Evolutionary conservation across 495 filamentous ascomycete species (phyloP).

Genomic region (Immersiella caudata): DNA sequence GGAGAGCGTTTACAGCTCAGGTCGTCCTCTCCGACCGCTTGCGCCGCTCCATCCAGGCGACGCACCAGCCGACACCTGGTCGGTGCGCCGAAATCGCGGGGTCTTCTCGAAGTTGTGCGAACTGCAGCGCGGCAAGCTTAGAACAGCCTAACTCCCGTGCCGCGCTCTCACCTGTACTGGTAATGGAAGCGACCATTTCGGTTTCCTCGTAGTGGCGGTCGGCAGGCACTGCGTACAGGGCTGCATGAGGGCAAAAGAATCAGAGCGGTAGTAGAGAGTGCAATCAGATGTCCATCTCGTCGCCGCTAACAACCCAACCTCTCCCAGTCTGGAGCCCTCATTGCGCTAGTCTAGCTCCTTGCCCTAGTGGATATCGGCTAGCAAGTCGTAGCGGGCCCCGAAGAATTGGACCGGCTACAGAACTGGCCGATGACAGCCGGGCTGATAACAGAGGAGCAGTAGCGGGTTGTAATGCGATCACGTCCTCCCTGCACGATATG

Average conservation of each 20-base stretch:
- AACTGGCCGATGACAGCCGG: neutral
- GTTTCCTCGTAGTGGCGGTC: neutral
- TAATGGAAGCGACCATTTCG: neutral
- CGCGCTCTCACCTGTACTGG: neutral
- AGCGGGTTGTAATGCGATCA: neutral
- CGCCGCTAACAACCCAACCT: too few species aligned
- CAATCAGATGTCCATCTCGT: too few species aligned
- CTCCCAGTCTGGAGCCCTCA: too few species aligned
- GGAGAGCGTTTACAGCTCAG: neutral
- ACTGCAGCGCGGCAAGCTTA: neutral
- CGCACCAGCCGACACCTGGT: neutral
- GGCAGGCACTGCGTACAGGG: neutral
- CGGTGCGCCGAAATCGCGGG: neutral
- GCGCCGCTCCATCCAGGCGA: neutral
- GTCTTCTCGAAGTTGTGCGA: neutral
- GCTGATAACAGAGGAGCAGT: neutral
- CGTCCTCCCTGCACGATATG: constrained; percentile 7
- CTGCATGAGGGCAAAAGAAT: neutral
- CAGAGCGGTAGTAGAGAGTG: neutral
- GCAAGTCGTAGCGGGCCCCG: too few species aligned
- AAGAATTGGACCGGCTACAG: neutral
- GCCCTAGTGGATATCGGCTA: too few species aligned
- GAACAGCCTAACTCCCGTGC: neutral
- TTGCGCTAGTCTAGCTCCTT: too few species aligned
- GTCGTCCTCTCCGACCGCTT: neutral